Conservation (phyloP, 208 protist species). For the Acanthamoeba healyi region DNA sequence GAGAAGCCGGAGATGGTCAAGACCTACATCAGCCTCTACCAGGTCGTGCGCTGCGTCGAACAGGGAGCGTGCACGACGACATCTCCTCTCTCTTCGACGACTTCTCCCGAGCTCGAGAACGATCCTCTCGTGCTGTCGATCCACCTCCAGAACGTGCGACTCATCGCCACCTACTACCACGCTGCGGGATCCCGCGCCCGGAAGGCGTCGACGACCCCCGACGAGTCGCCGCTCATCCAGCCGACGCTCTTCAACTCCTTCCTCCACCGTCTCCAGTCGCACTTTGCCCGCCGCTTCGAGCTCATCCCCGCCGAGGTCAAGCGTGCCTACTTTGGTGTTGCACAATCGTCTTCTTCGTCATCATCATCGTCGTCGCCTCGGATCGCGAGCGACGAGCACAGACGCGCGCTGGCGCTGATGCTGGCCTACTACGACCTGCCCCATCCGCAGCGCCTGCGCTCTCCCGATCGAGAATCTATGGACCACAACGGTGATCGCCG, state of each 20-base stretch:
- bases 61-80: background rate
- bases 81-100: background rate
- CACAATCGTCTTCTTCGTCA: background rate
- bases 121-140: background rate
- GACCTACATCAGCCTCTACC: conserved; percentile 40
- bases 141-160: conserved; percentile 9
- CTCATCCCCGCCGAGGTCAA: background rate
- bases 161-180: conserved; percentile 8
- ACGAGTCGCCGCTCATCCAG: conserved; percentile 6
- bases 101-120: background rate
- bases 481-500: background rate
- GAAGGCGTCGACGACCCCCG: background rate
- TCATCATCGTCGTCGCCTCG: background rate
- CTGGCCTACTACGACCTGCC: conserved; percentile 39
- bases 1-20: conserved; percentile 79
- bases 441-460: background rate
- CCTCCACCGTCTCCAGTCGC: conserved; percentile 1
- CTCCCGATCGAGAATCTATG: too few relatives aligned
- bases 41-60: conserved; percentile 4
- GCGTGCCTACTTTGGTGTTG: background rate
- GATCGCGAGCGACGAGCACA: background rate
- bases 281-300: background rate
- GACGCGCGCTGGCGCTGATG: background rate
- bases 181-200: background rate
- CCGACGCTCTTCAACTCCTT: background rate